Evolutionary conservation across 352 stramenopile genomes (phyloP), one percentile per base, ranked within the genome.

Genomic region (Globisporangium uncinulatum): DNA sequence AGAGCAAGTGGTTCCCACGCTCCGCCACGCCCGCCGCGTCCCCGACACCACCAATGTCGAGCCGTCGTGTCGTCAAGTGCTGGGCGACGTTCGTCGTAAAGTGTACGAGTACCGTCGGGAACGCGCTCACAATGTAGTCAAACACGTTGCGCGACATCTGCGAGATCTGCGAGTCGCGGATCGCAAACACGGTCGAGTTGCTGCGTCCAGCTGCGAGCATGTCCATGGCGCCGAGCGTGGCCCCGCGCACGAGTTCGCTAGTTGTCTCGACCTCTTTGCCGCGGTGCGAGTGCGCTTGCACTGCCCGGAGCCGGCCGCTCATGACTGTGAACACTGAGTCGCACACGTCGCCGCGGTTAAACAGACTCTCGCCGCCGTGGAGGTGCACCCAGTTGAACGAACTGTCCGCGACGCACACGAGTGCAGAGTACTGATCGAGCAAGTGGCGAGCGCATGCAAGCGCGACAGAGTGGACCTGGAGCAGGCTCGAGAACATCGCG

Each of bases 141-240:
- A 95, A 93, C 21, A 95, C 83, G 53, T 84, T 86, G 9, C 83
- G 73, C 2, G 85, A 85, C 85, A 95, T 95, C 50, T 91, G 75
- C n/a, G 83, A 86, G 47, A 95, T 91, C 53, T 93, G 81, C 0
- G 81, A 95, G 57, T 95, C 85, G 32, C 85, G 85, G 51, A 92
- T 84, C 4, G 85, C 83, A 69, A 92, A 93, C 31, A 95, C 85
- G 0, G 83, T 89, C 11, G 83, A 89, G 44, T 90, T 87, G 53
- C 80, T 90, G 19, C 74, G 66, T 15, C 76, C 74, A 19, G 79
- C 72, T 3, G 81, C 74, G 10, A 95, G 67, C 85, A 95, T 92
- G 54, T 95, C 85, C 65, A 95, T 70, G 10, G 79, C 85, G 39
- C 85, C 83, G 1, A 95, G 63, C 6, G 85, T 93, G 9, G 85